Percentiles rank a stretch among this genome's conserved stretches.
These are phyloP conservation scores for Daldinia loculata DNA, from an alignment of 495 filamentous ascomycete species.

Conservation along the genomic window DNA sequence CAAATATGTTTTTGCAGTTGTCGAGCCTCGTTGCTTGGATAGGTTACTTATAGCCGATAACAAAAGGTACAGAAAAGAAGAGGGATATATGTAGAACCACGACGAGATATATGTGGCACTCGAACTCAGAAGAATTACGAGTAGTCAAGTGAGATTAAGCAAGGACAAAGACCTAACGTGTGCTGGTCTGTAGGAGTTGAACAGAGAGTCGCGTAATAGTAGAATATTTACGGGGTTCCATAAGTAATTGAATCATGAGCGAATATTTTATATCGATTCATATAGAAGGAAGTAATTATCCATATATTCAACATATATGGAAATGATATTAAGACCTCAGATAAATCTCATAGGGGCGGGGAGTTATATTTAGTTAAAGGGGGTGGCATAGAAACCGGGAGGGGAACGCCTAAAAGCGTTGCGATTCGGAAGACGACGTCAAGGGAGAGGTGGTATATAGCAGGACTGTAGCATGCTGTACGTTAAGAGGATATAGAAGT, in stretches of 20 bases:
- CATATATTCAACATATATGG: neutral
- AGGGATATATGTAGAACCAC: neutral
- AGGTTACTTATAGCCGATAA: conserved; percentile 12
- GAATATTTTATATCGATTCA: conserved; percentile 14
- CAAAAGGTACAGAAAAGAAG: neutral
- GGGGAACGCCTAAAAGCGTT: conserved; percentile 40
- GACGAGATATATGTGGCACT: neutral
- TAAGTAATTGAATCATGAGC: conserved; percentile 14
- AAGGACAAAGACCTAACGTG: conserved; percentile 26
- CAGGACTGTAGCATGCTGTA: conserved; percentile 28
- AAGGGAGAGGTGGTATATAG: conserved; percentile 34
- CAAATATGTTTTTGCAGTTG: neutral
- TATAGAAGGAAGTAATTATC: neutral
- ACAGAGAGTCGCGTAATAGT: neutral
- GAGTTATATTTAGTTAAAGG: neutral
- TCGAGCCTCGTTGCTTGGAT: neutral
- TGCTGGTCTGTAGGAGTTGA: conserved; percentile 26
- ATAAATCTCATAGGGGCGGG: neutral
- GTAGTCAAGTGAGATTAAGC: neutral
- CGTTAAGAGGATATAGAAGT: conserved; percentile 43
- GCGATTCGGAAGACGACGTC: neutral
- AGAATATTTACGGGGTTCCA: conserved; percentile 19
- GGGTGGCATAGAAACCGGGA: neutral
- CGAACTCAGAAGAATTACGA: neutral
- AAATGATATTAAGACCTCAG: neutral